Base-by-base conservation (phyloP, 2,329 filamentous ascomycete species). In the Cladosporium halotolerans region DNA sequence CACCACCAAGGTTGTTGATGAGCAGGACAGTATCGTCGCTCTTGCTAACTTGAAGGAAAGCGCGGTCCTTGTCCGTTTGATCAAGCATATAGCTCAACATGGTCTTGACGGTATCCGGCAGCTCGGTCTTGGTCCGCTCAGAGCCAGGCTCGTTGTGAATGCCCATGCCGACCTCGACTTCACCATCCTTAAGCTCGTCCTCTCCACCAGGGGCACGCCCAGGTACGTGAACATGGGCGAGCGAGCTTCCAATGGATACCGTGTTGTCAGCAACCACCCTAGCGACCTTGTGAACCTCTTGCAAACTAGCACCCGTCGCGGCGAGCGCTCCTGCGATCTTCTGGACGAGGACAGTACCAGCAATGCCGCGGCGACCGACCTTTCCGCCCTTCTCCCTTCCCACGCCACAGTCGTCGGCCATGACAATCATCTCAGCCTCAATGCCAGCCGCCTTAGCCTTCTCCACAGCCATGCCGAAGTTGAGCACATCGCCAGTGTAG, bases 201-300 rank as follows among this genome's bases (percentile, higher is more conserved):
- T 75, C 75, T 41, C 76, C 77, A 10, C 70, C 66, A 58, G 82
- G 79, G 0, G 73, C 70, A 56, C 90, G 80, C 3, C 92, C 91
- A 0, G 92, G 92, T 0, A 96, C 88, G 66, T 96, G 92, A n/a
- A 96, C 91, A 67, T 95, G 91, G 58, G 87, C 85, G 40, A 96
- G 73, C 50, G 88, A 92, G 3, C 88, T 87, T 13, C 91, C 92
- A 18, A 96, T 88, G 40, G 86, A 90, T 33, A 95, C 86, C 6
- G 92, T 72, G 66, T 95, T 95, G 14, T 81, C 77, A 2, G 88
- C 84, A 3, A 82, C 81, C 46, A 89, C 72, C 63, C 83, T 78
- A 6, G 89, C 90, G 9, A 91, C 81, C 58, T 78, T 76, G 56
- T 84, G 80, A 3, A 95, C 88, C 53, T 95, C 81, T 18, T 84